Percentiles rank a stretch among this genome's conserved stretches.
These are phyloP conservation scores for Kuraishia molischiana DNA, from an alignment of 805 yeast genomes.

Conservation along the genomic window DNA sequence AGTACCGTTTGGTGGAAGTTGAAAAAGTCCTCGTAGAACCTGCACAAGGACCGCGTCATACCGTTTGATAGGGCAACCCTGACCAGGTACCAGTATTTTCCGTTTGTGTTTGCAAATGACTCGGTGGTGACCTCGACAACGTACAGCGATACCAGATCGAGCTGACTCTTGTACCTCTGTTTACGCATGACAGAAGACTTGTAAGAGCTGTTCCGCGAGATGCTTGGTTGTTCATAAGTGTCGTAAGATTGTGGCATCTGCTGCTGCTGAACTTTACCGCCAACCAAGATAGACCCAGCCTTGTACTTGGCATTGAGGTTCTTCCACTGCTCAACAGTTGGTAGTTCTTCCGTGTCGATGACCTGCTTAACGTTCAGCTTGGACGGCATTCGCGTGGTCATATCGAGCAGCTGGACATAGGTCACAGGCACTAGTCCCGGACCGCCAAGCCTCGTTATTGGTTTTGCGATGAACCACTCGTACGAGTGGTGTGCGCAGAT, in stretches of 20 bases:
- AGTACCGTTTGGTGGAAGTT: slow-evolving; percentile 81
- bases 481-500: slow-evolving; percentile 93
- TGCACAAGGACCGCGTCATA: slow-evolving; percentile 58
- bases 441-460: slow-evolving; percentile 90
- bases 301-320: slow-evolving; percentile 82
- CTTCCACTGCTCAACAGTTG: slow-evolving; percentile 96
- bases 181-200: not conserved
- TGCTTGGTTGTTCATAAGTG: too few species aligned
- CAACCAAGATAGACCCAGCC: slow-evolving; percentile 76
- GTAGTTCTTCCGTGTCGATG: slow-evolving; percentile 61
- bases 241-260: too few species aligned
- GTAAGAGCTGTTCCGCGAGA: slow-evolving; percentile 5
- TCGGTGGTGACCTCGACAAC: slow-evolving; percentile 68
- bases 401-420: slow-evolving; percentile 79
- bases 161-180: slow-evolving; percentile 1
- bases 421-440: slow-evolving; percentile 94
- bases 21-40: slow-evolving; percentile 93
- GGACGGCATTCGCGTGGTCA: slow-evolving; percentile 54
- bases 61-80: slow-evolving; percentile 61
- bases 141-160: slow-evolving; percentile 11
- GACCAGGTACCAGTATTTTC: slow-evolving; percentile 82
- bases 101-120: slow-evolving; percentile 69
- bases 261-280: slow-evolving; percentile 12
- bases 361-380: slow-evolving; percentile 33
- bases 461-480: slow-evolving; percentile 98